Evolutionary conservation across 2,329 filamentous ascomycete genomes (phyloP).

Genomic region (Penicillium sp.): DNA sequence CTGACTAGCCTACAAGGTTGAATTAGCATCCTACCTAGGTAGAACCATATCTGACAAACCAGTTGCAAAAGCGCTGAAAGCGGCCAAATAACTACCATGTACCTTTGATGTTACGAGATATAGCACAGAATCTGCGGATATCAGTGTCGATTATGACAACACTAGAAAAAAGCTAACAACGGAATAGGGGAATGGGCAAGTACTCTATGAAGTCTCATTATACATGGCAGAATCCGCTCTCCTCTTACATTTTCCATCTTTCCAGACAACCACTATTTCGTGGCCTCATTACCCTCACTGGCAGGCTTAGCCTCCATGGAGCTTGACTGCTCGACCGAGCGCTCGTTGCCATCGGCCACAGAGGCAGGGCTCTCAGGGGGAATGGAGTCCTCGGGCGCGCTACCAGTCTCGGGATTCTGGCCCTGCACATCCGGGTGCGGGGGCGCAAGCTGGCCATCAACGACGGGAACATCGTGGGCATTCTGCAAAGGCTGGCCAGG

Average conservation of each 20-base stretch:
- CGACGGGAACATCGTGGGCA: conserved; percentile 68
- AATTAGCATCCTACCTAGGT: not conserved
- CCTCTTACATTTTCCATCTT: conserved; percentile 1
- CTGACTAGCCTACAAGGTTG: not conserved
- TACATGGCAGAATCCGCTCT: conserved; percentile 14
- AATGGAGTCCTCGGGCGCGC: conserved; percentile 35
- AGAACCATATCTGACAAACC: not conserved
- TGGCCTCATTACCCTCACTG: conserved; percentile 48
- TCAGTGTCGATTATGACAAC: conserved; percentile 1
- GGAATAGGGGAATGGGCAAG: conserved; percentile 6
- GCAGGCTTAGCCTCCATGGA: conserved; percentile 44
- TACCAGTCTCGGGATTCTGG: conserved; percentile 55
- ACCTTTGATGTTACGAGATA: not conserved
- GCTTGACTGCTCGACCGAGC: conserved; percentile 34
- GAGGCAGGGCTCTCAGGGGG: conserved; percentile 40
- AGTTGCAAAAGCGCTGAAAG: not conserved
- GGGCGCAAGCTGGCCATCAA: conserved; percentile 44
- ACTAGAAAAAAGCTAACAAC: conserved; percentile 7
- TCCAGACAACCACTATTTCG: conserved; percentile 26
- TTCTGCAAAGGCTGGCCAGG: conserved; percentile 78
- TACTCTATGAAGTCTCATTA: conserved; percentile 16
- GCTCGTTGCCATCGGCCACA: conserved; percentile 35
- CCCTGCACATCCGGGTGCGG: conserved; percentile 58
- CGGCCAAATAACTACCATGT: not conserved
- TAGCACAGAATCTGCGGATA: not conserved